phyloP scores from a whole-genome alignment of 768 basidiomycete genomes.

The Daedaleopsis nitida region DNA sequence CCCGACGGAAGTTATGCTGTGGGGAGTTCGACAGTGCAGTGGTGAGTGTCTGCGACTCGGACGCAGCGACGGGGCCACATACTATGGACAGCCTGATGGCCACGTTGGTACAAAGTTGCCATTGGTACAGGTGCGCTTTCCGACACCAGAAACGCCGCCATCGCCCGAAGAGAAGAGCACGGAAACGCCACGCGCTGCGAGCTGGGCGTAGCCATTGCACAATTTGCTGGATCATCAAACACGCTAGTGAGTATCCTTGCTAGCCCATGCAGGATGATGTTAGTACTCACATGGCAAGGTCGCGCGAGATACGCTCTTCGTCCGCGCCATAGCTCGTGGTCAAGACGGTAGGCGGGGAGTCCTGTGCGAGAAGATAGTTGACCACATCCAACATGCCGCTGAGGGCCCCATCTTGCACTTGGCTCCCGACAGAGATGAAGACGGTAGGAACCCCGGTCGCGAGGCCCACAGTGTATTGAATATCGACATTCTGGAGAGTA shows the following conservation, averaged over 20 bases:
- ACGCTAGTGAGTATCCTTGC: conserved; percentile 52
- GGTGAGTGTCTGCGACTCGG: not conserved
- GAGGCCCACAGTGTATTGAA: conserved; percentile 32
- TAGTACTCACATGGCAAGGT: conserved; percentile 47
- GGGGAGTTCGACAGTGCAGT: not conserved
- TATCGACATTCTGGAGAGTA: conserved; percentile 27
- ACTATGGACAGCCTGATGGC: conserved; percentile 49
- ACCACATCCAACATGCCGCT: conserved; percentile 51
- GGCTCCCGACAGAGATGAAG: conserved; percentile 48
- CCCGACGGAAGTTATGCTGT: conserved; percentile 58
- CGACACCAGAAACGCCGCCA: conserved; percentile 58
- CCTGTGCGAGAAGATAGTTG: conserved; percentile 48
- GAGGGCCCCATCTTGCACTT: conserved; percentile 24
- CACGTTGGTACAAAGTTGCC: conserved; percentile 55
- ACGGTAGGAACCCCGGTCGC: conserved; percentile 55
- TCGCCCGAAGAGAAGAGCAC: conserved; percentile 70
- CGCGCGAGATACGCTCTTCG: conserved; percentile 66
- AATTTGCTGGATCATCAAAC: conserved; percentile 40
- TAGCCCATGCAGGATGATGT: too few relatives aligned
- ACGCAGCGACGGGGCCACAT: conserved; percentile 15
- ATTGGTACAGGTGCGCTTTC: conserved; percentile 35
- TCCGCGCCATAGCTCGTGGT: conserved; percentile 73
- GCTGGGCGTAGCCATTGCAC: conserved; percentile 63
- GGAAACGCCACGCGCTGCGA: conserved; percentile 69
- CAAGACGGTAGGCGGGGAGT: conserved; percentile 56